Evolutionary conservation across 2,329 filamentous ascomycete species (phyloP).

Genomic region (Colletotrichum scovillei): DNA sequence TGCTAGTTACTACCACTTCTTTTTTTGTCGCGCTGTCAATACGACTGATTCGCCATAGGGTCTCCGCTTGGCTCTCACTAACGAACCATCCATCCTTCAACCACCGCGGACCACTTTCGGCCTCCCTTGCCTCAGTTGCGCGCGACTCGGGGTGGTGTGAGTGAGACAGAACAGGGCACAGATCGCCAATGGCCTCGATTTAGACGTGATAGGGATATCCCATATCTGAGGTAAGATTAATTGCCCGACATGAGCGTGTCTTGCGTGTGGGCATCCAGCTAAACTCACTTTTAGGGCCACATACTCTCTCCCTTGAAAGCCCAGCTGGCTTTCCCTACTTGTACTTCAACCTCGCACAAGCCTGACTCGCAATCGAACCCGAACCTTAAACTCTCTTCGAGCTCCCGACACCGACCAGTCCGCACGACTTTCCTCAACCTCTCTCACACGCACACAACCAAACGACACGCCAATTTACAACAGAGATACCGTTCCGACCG

Average conservation of each 20-base stretch:
- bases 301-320: constrained; percentile 27
- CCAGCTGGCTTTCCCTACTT: constrained; percentile 22
- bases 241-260: constrained; percentile 18
- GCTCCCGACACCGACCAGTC: constrained; percentile 11
- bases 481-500: background rate
- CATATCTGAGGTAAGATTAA: constrained; percentile 34
- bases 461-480: background rate
- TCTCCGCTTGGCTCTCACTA: background rate
- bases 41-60: background rate
- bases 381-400: constrained; percentile 21
- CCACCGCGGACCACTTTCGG: constrained; percentile 11
- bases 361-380: constrained; percentile 22
- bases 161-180: constrained; percentile 31
- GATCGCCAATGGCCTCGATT: constrained; percentile 29
- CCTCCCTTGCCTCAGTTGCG: constrained; percentile 24
- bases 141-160: constrained; percentile 30
- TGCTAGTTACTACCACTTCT: background rate
- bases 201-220: constrained; percentile 32
- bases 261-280: constrained; percentile 23
- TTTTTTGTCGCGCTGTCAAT: background rate
- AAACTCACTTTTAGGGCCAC: constrained; percentile 17
- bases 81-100: background rate
- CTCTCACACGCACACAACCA: background rate
- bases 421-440: background rate
- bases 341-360: constrained; percentile 30